Percentiles rank a stretch among this genome's conserved stretches.
phyloP scores from a whole-genome alignment of 129 eudicot genomes.

The Flaveria sonorensis region DNA sequence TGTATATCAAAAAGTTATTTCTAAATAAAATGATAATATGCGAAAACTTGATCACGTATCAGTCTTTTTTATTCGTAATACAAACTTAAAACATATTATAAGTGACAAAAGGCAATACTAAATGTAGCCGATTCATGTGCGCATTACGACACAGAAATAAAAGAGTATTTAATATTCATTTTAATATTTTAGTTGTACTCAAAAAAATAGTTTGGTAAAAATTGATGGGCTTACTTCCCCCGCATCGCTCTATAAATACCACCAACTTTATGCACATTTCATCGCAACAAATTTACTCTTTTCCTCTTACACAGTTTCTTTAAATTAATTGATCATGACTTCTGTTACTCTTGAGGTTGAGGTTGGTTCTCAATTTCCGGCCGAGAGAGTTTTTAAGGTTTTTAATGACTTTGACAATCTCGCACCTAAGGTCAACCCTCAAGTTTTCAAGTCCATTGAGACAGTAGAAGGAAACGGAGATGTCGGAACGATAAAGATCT shows the following conservation, averaged over 20 bases:
- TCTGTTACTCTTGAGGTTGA: neutral
- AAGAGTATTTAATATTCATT: neutral
- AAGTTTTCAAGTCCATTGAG: constrained; percentile 1
- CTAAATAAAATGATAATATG: too few relatives aligned
- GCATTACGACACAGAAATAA: too few relatives aligned
- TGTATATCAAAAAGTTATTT: too few relatives aligned
- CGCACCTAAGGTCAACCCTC: neutral
- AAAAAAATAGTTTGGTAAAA: neutral
- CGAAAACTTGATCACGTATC: too few relatives aligned
- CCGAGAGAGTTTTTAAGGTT: neutral
- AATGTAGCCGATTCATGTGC: neutral
- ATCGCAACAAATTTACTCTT: too few relatives aligned
- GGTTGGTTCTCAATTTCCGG: neutral
- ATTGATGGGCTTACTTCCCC: neutral
- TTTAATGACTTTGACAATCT: neutral
- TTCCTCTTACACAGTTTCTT: neutral
- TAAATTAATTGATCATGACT: neutral
- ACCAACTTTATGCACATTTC: too few relatives aligned
- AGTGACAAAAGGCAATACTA: neutral
- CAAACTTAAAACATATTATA: too few relatives aligned
- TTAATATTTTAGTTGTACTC: neutral
- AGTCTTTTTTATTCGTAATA: too few relatives aligned
- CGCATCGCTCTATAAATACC: neutral
- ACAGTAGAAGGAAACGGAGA: neutral
- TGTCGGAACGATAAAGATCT: neutral